Evolutionary conservation across 2,329 filamentous ascomycete genomes (phyloP).

Genomic region (Aspergillus ruber): DNA sequence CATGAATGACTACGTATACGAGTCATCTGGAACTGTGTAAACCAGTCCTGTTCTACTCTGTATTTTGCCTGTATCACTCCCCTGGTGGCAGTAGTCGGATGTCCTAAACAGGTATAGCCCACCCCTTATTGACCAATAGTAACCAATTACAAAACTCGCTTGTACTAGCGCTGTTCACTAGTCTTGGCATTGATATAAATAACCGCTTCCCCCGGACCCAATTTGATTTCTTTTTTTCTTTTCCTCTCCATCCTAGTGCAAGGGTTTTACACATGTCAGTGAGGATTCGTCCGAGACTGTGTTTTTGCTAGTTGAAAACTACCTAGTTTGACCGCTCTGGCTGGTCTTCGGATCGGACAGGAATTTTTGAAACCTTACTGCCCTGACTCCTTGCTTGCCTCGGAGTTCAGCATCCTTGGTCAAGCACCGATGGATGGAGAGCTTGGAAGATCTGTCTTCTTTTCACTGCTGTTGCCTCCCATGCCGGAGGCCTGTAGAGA

Average conservation of each 20-base stretch:
- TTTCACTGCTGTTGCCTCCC: constrained; percentile 33
- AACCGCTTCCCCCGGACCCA: neutral
- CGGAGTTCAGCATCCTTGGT: neutral
- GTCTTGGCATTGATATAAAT: constrained; percentile 22
- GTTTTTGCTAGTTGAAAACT: constrained; percentile 92
- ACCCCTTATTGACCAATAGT: constrained; percentile 6
- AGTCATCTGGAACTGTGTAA: no score
- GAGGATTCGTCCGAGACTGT: constrained; percentile 81
- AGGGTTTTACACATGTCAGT: constrained; percentile 76
- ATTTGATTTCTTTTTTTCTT: constrained; percentile 27
- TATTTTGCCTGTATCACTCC: no score
- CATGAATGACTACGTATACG: no score
- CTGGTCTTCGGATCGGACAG: constrained; percentile 63
- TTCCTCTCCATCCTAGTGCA: constrained; percentile 41
- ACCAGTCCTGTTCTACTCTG: no score
- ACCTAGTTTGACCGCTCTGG: constrained; percentile 68
- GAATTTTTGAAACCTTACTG: constrained; percentile 65
- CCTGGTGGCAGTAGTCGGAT: neutral
- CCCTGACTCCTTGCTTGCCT: constrained; percentile 15
- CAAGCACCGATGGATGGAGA: neutral
- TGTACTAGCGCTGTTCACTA: constrained; percentile 17
- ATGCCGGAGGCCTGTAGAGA: constrained; percentile 32
- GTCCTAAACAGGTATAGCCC: neutral
- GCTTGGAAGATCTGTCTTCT: constrained; percentile 23
- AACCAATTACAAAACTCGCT: constrained; percentile 15